These are phyloP conservation scores for Trifolium subterraneum DNA, from an alignment of 306 rosid species.

Conservation along the genomic window DNA sequence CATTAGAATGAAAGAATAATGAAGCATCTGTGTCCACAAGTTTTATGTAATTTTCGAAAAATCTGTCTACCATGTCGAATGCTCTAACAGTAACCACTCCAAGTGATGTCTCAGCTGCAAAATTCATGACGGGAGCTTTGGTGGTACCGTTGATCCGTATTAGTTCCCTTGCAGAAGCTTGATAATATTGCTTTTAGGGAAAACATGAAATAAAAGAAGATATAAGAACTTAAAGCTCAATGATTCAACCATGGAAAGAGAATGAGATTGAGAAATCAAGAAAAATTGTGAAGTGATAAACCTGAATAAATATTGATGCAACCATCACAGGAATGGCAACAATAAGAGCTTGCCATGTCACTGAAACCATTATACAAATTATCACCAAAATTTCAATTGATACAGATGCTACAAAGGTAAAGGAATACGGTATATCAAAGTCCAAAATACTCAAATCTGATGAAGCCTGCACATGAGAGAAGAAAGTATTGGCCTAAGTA, in stretches of 20 bases:
- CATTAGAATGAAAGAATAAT: not conserved
- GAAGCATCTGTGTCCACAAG: not conserved
- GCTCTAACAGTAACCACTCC: not conserved
- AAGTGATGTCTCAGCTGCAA: not conserved
- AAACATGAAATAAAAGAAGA: not conserved
- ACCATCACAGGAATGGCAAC: not conserved
- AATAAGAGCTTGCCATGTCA: not conserved
- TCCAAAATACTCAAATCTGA: not conserved
- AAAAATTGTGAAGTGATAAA: conserved; percentile 17
- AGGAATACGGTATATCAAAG: not conserved
- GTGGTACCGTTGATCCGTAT: conserved; percentile 8
- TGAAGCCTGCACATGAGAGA: conserved; percentile 52
- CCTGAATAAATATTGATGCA: conserved; percentile 46
- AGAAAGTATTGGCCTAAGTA: not conserved
- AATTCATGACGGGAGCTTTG: conserved; percentile 1
- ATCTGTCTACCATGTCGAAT: not conserved
- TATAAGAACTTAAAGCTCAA: not conserved
- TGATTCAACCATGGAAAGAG: not conserved
- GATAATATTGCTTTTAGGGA: conserved; percentile 63
- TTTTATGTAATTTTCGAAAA: not conserved
- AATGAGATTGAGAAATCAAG: conserved; percentile 3
- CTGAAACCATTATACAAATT: not conserved
- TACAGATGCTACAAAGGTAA: not conserved
- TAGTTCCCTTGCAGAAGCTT: conserved; percentile 71
- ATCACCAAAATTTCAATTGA: not conserved